Evolutionary conservation across 2,329 filamentous ascomycete species (phyloP), one percentile per base, ranked within the genome.

Genomic region (Colletotrichum truncatum): DNA sequence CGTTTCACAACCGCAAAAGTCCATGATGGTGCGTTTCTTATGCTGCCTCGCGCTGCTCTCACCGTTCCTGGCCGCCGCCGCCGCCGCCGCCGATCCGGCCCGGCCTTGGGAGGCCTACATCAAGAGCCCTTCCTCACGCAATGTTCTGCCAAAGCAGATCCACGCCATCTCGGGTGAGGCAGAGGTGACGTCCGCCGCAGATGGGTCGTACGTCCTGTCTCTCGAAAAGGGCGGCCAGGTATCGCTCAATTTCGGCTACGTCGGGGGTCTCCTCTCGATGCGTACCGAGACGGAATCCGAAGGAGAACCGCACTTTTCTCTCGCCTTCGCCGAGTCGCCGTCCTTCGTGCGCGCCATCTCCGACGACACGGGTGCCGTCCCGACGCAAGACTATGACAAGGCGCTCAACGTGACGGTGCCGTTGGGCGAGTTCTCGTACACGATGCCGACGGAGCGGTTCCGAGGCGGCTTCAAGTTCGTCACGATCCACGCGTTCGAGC

Each of bases 391-490:
- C 65, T 72, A 68, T 53, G 70, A 72, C 63, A 68, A 68, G 26
- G 69, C 65, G 18, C 67, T 71, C 48, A 69, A 69, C 45, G 64
- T 72, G 12, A 61, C 70, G 4, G 48, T 71, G 8, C 7, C 55
- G 8, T 2, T 53, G 4, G 54, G 53, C 10, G 26, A 36, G 8
- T 34, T 51, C 4, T 43, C 26, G 3, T 72, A 68, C 57, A 48
- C 25, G 8, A 69, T 66, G 57, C 67, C 70, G 2, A 78, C 76
- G 56, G 71, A 74, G 43, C 73, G 75, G 18, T 74, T 80, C 64
- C 74, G 81, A 11, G 81, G 81, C 8, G 80, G 80, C 1, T 83
- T 82, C 66, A 74, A 78, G 4, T 85, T 83, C 56, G 69, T 82
- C 41, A 81, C 78, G 2, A 67, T 81, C 10, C 68, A 71, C 36